Evolutionary conservation across 495 filamentous ascomycete species (phyloP), one percentile per base, ranked within the genome.

Genomic region (Aspergillus incahuasiensis): DNA sequence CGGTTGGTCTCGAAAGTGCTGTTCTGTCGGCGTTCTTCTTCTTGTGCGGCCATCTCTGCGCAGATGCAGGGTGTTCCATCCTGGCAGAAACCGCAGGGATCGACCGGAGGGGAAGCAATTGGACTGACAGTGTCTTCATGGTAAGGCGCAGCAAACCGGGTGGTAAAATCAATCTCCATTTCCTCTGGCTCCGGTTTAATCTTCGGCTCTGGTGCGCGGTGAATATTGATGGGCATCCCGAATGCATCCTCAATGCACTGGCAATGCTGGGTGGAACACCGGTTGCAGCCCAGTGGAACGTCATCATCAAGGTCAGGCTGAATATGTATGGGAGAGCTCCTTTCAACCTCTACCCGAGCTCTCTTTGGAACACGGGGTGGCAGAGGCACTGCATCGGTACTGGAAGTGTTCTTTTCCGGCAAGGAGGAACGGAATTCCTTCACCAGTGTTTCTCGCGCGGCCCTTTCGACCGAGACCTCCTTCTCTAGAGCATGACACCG

Each of bases 61-160:
- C 90, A 95, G 53, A 92, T 82, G 64, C 90, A 95, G 60, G 88
- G 87, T 0, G 86, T 90, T 15, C 88, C 89, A 49, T 92, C 88
- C 60, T 84, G 79, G 68, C 90, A 95, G 74, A 95, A 95, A n/a
- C 90, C 90, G 62, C 90, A 95, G 9, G 85, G 80, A 47, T 94
- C 90, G 22, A 74, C 69, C 13, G 70, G 68, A 0, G 74, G 68
- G n/a, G 74, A 75, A 2, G 70, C 67, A 24, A 68, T 58, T 7
- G 71, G 59, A 8, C 61, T 63, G 30, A 65, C 60, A 50, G 66
- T 65, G 56, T 70, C 53, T 48, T 67, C 63, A 39, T 65, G 70
- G 11, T 71, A 75, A 11, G 69, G 73, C 0, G 81, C 71, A 6
- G 81, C 72, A 61, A 87, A 89, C 38, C 83, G 77, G 38, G 81